phyloP scores from a whole-genome alignment of 495 filamentous ascomycete species.

The Penicillium bovifimosum region DNA sequence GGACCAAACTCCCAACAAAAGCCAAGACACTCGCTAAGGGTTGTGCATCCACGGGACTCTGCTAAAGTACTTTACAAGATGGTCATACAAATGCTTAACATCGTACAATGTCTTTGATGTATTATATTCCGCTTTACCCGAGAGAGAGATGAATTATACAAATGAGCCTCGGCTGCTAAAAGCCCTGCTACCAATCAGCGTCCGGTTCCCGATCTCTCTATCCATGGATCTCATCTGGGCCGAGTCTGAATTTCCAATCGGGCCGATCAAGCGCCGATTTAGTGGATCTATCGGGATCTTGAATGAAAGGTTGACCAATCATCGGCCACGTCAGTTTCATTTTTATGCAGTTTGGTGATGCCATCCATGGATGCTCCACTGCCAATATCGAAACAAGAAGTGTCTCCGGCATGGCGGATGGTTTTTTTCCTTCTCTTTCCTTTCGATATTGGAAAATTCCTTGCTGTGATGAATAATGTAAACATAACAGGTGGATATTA shows the following conservation, averaged over 20 bases:
- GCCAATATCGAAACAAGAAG: slow-evolving; percentile 8
- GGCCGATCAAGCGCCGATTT: slow-evolving; percentile 2
- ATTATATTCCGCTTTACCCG: not conserved
- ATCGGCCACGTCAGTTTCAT: not conserved
- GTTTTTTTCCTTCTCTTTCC: not conserved
- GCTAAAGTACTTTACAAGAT: no score
- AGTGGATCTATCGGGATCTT: not conserved
- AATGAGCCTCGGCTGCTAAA: not conserved
- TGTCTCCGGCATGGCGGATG: slow-evolving; percentile 6
- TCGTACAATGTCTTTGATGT: no score
- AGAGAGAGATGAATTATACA: not conserved
- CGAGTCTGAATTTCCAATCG: slow-evolving; percentile 9
- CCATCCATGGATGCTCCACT: not conserved
- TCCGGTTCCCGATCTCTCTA: not conserved
- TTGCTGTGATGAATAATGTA: not conserved
- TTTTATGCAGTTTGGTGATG: not conserved
- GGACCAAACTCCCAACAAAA: no score
- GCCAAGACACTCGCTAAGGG: no score
- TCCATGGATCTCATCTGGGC: not conserved
- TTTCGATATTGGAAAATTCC: not conserved
- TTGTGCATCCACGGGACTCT: no score
- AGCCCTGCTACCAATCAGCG: not conserved
- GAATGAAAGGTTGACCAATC: not conserved
- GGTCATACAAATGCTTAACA: no score
- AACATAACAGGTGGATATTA: not conserved